These are phyloP conservation scores for Friedmanniomyces simplex DNA, from an alignment of 495 filamentous ascomycete genomes.

Conservation along the genomic window DNA sequence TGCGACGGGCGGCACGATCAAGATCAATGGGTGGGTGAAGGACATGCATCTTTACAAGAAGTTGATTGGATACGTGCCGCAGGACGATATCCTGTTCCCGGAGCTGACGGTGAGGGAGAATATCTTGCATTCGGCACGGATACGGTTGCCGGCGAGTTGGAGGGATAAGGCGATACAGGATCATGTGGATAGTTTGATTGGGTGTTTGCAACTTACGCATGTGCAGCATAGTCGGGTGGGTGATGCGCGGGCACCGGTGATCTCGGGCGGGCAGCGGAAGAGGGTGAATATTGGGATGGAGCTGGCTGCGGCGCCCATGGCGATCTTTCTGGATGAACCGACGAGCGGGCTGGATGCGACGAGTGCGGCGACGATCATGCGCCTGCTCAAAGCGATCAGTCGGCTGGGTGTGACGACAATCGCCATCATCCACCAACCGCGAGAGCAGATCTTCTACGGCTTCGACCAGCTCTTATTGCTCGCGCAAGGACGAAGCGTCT, in stretches of 20 bases:
- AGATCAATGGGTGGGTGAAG: constrained; percentile 37
- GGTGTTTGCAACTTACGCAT: constrained; percentile 40
- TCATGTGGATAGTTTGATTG: constrained; percentile 44
- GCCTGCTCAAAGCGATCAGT: constrained; percentile 36
- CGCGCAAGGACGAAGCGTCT: constrained; percentile 71
- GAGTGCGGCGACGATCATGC: constrained; percentile 50
- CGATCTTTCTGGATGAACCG: constrained; percentile 56
- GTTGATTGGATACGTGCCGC: constrained; percentile 28
- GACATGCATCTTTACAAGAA: constrained; percentile 28
- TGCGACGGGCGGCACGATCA: constrained; percentile 26
- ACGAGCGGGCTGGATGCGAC: constrained; percentile 57
- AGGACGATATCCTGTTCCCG: constrained; percentile 28
- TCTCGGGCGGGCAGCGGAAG: constrained; percentile 41
- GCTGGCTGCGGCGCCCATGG: constrained; percentile 53
- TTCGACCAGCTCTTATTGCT: constrained; percentile 82
- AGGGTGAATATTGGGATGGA: constrained; percentile 48
- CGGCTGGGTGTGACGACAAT: constrained; percentile 39
- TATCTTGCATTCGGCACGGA: constrained; percentile 26
- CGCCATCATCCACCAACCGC: constrained; percentile 69
- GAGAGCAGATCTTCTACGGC: constrained; percentile 76
- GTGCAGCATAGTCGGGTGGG: constrained; percentile 27
- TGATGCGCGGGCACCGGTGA: constrained; percentile 29
- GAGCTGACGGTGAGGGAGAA: constrained; percentile 30
- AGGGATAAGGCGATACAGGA: constrained; percentile 36
- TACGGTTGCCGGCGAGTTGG: constrained; percentile 21